Evolutionary conservation across 352 stramenopile species (phyloP), one percentile per base, ranked within the genome.

Genomic region (Peronospora destructor): DNA sequence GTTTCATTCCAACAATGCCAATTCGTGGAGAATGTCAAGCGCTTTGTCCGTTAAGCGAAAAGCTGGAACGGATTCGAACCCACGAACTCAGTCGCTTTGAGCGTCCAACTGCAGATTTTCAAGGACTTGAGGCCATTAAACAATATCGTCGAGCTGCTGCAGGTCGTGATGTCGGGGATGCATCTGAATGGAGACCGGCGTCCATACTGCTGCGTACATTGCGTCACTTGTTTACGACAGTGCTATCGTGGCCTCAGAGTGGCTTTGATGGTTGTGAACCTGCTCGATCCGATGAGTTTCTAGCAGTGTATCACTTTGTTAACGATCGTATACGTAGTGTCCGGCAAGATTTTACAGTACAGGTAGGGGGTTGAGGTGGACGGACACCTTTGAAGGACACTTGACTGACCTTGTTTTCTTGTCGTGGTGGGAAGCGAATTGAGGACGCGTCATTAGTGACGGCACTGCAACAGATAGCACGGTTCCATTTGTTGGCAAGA

Each of bases 241-340:
- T 83, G 3, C 19, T 83, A 19, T 37, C 38, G 6, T 68, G 62
- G 64, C 39, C 46, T 10, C 45, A 64, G 8, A 70, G 61, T 14
- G 68, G 71, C 41, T 65, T 81, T 64, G 34, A 61, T 16, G 30
- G 29, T 39, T 42, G 43, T 47, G 42, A 32, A 45, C 23, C 29
- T 29, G 21, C 49, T 25, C 43, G 25, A 35, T 2, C 30, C 14
- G 25, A 32, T 12, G 61, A 73, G 19, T 89, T 89, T 48, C 32
- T 89, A 21, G 52, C 67, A 11, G 44, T 85, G 16, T 89, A 89
- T 46, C 69, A 89, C 48, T 89, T 87, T 47, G 14, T 89, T 1
- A 77, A 62, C 37, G 78, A 89, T 55, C 71, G 78, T n/a, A 28
- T 87, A 19, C 78, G 78, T 10, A 82, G 73, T 29, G 68, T 89